These are phyloP conservation scores for Plasmodium yoelii DNA, from an alignment of 169 alveolate species.

Conservation along the genomic window DNA sequence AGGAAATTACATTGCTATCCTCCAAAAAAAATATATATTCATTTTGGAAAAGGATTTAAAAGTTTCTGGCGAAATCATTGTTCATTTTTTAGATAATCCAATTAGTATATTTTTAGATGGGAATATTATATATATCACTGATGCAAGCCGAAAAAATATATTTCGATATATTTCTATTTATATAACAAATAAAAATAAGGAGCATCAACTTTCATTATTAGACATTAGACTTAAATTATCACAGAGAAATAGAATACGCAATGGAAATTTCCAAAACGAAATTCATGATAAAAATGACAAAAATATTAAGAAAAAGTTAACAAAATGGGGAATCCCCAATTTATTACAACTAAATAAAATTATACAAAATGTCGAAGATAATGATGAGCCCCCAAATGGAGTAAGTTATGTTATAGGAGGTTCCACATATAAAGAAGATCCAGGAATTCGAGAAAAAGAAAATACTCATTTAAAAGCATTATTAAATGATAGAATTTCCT, in stretches of 20 bases:
- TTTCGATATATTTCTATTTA: constrained; percentile 12
- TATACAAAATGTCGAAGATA: neutral
- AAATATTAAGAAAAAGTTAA: neutral
- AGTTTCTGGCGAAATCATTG: neutral
- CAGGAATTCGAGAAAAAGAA: neutral
- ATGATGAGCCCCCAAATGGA: neutral
- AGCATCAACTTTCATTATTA: neutral
- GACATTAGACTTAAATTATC: neutral
- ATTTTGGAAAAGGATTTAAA: neutral
- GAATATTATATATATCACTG: constrained; percentile 26
- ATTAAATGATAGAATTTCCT: constrained; percentile 12
- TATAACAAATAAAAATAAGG: neutral
- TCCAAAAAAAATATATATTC: constrained; percentile 8
- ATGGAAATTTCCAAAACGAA: no score
- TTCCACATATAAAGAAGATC: neutral
- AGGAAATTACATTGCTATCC: constrained; percentile 1
- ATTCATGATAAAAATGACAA: neutral
- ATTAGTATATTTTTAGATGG: constrained; percentile 44
- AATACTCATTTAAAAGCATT: neutral
- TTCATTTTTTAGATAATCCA: constrained; percentile 44
- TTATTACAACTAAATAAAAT: neutral
- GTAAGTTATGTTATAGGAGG: neutral
- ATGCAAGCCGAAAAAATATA: constrained; percentile 52
- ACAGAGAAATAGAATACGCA: neutral
- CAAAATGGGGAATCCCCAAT: neutral